A percentile compares a stretch with the other conserved stretches of the same genome.
Conservation (phyloP, 495 filamentous ascomycete species). For the Penicillium argentinense region DNA sequence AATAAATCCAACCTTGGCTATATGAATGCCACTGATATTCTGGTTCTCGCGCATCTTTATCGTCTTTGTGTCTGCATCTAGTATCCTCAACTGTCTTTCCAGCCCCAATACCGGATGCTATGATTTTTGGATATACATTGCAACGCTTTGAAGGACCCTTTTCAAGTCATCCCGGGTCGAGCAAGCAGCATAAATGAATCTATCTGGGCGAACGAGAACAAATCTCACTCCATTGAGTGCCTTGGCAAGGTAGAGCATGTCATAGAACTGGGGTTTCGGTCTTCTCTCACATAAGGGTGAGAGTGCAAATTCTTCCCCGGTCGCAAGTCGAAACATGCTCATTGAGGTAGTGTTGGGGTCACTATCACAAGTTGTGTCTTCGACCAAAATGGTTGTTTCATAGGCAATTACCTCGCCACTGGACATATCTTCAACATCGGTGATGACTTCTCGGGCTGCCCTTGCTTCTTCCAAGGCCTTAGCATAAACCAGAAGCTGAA, state of each 20-base stretch:
- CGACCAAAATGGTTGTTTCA: slow-evolving; percentile 19
- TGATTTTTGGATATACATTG: not conserved
- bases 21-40: too few relatives aligned
- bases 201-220: slow-evolving; percentile 24
- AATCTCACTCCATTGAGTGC: slow-evolving; percentile 13
- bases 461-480: slow-evolving; percentile 4
- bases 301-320: slow-evolving; percentile 20
- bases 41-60: too few relatives aligned
- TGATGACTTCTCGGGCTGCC: slow-evolving; percentile 1
- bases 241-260: slow-evolving; percentile 16
- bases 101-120: too few relatives aligned
- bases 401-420: slow-evolving; percentile 11
- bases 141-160: not conserved
- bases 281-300: slow-evolving; percentile 21
- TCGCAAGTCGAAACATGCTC: slow-evolving; percentile 19
- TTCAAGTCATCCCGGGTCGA: slow-evolving; percentile 10
- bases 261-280: slow-evolving; percentile 20
- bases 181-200: slow-evolving; percentile 29
- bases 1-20: too few relatives aligned
- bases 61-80: too few relatives aligned
- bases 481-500: slow-evolving; percentile 29
- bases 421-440: slow-evolving; percentile 14
- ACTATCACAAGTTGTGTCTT: slow-evolving; percentile 1
- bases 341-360: not conserved
- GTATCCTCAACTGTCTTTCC: not conserved